Evolutionary conservation across 495 filamentous ascomycete genomes (phyloP).

Genomic region (Pseudotulostoma volvatum): DNA sequence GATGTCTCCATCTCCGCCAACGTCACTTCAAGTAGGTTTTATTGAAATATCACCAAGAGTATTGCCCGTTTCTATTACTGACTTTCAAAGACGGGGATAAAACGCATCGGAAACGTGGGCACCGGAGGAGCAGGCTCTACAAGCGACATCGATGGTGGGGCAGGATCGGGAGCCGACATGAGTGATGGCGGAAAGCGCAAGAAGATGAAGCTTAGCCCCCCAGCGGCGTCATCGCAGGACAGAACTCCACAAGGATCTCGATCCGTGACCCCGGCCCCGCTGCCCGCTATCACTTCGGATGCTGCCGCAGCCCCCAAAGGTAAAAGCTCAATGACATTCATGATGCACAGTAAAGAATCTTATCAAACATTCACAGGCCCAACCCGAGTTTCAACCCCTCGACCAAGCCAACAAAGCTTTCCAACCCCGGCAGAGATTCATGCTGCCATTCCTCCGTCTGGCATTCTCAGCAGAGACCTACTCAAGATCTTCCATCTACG

Average conservation of each 20-base stretch:
- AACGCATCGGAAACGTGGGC: conserved; percentile 28
- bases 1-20: conserved; percentile 28
- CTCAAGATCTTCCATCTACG: conserved; percentile 44
- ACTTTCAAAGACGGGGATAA: conserved; percentile 23
- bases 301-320: conserved; percentile 13
- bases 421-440: conserved; percentile 56
- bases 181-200: conserved; percentile 56
- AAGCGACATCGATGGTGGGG: conserved; percentile 67
- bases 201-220: conserved; percentile 47
- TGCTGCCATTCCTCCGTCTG: conserved; percentile 46
- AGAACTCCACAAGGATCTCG: conserved; percentile 41
- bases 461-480: conserved; percentile 46
- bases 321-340: conserved; percentile 6
- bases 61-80: neutral
- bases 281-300: conserved; percentile 25
- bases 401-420: conserved; percentile 19
- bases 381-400: conserved; percentile 21
- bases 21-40: conserved; percentile 19
- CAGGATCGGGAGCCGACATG: conserved; percentile 46
- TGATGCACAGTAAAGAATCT: conserved; percentile 1
- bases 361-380: conserved; percentile 7
- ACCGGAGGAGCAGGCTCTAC: conserved; percentile 41
- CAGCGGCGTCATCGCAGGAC: conserved; percentile 29
- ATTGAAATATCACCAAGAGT: conserved; percentile 4
- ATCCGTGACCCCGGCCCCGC: conserved; percentile 32